Conservation (phyloP, 352 stramenopile species). For the Globisporangium alternatum region DNA sequence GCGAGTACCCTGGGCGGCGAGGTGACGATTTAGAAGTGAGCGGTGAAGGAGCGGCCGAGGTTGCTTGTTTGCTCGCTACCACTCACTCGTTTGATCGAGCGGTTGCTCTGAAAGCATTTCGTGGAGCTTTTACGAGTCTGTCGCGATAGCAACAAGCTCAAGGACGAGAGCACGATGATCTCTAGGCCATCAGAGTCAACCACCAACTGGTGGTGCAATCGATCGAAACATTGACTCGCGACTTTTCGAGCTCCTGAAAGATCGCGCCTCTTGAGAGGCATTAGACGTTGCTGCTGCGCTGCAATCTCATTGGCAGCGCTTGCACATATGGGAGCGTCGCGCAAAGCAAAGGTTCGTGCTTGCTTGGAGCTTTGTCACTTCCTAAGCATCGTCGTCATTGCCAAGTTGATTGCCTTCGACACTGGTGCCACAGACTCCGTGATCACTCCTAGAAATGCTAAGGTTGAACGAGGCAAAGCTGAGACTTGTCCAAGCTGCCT, state of each 20-base stretch:
- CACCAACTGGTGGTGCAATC: not conserved
- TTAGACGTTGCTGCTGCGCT: not conserved
- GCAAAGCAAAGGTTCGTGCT: not conserved
- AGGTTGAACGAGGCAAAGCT: not conserved
- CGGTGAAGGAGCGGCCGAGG: not conserved
- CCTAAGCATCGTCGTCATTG: not conserved
- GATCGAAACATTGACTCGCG: not conserved
- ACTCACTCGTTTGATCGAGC: conserved; percentile 4
- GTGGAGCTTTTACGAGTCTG: not conserved
- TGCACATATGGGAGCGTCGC: not conserved
- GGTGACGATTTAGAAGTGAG: conserved; percentile 12
- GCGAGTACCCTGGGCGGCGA: not conserved
- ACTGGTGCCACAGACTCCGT: not conserved
- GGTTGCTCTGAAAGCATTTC: not conserved
- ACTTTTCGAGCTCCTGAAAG: conserved; percentile 6
- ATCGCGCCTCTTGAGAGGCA: conserved; percentile 3
- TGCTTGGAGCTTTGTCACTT: not conserved
- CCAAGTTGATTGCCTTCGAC: not conserved
- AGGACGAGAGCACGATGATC: not conserved
- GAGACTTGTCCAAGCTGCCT: no score
- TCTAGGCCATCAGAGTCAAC: not conserved
- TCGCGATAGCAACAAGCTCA: not conserved
- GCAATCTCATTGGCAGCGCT: not conserved
- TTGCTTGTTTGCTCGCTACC: not conserved
- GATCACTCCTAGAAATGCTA: not conserved